A percentile compares a stretch with the other conserved stretches of the same genome.
phyloP scores from a whole-genome alignment of 805 yeast genomes.

The Metschnikowia similis region DNA sequence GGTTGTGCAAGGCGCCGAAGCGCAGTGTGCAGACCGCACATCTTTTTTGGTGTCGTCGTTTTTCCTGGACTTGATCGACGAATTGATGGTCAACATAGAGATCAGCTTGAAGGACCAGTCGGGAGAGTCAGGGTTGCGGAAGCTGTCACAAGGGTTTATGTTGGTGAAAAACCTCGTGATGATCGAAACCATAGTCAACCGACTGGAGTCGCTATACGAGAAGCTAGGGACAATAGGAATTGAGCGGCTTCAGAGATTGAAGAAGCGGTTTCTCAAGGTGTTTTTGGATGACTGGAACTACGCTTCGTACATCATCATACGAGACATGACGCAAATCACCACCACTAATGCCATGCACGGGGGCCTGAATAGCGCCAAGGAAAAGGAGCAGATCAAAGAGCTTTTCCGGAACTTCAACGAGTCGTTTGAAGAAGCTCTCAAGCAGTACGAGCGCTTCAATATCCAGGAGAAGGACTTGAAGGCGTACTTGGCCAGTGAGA shows the following conservation, averaged over 20 bases:
- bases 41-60: conserved; percentile 56
- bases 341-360: conserved; percentile 45
- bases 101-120: conserved; percentile 45
- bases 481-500: conserved; percentile 63
- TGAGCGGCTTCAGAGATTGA: conserved; percentile 61
- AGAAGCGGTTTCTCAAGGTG: conserved; percentile 67
- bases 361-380: conserved; percentile 50
- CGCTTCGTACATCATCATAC: conserved; percentile 66
- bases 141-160: conserved; percentile 61
- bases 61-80: conserved; percentile 75
- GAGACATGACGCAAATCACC: conserved; percentile 69
- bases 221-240: conserved; percentile 57
- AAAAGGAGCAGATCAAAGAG: conserved; percentile 78
- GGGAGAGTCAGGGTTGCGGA: conserved; percentile 22
- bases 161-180: conserved; percentile 66
- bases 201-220: conserved; percentile 48
- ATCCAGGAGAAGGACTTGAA: conserved; percentile 66
- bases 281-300: conserved; percentile 78
- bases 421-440: conserved; percentile 73
- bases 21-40: conserved; percentile 9
- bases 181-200: conserved; percentile 67
- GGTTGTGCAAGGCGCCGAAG: conserved; percentile 38
- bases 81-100: conserved; percentile 62
- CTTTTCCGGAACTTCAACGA: conserved; percentile 77
- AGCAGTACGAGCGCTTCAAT: conserved; percentile 59